Base-by-base conservation (phyloP, 2,329 filamentous ascomycete genomes). In the Nemania sp. region DNA sequence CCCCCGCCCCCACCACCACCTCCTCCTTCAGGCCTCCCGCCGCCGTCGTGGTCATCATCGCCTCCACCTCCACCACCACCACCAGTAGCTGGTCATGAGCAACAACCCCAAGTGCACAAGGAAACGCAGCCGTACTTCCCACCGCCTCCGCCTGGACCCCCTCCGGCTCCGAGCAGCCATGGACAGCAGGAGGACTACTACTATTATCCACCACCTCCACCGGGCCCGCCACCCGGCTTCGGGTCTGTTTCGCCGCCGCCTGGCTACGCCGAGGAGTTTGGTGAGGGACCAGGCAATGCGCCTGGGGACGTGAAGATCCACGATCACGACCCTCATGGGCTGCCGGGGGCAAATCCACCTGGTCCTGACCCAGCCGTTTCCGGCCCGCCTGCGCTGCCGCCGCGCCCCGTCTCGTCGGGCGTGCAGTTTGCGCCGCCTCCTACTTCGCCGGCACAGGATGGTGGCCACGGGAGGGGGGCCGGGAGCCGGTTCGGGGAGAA, bases 321-420 rank as follows among this genome's bases (percentile, higher is more conserved):
- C 25, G 25, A 29, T 13, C 25, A 29, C 25, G 25, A 29, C 7
- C 4, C 25, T 29, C 4, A 29, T 29, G 25, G n/a, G n/a, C n/a
- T 29, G 25, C 7, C 25, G 25, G 25, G 25, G 25, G 3, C 25
- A 7, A 29, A 29, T 29, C 25, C 25, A 29, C 25, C 25, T 29
- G 25, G 25, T 29, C 25, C 25, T 29, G 25, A 7, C 25, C 25
- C 3, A 29, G 7, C 25, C 7, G 25, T 13, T 29, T 7, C 25
- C 17, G 10, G 3, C 49, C 60, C 58, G 15, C 67, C 67, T 15
- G 49, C 43, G 21, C 58, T 65, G 34, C 67, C 65, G 53, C 61
- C 65, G n/a, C 60, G 65, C 2, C 59, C 63, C 6, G 6, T 18
- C 29, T 48, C 46, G 25, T 5, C 46, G 5, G 46, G 53, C 57